These are phyloP conservation scores for Porogramme epimiltina DNA, from an alignment of 1,284 basidiomycete genomes.

Conservation along the genomic window DNA sequence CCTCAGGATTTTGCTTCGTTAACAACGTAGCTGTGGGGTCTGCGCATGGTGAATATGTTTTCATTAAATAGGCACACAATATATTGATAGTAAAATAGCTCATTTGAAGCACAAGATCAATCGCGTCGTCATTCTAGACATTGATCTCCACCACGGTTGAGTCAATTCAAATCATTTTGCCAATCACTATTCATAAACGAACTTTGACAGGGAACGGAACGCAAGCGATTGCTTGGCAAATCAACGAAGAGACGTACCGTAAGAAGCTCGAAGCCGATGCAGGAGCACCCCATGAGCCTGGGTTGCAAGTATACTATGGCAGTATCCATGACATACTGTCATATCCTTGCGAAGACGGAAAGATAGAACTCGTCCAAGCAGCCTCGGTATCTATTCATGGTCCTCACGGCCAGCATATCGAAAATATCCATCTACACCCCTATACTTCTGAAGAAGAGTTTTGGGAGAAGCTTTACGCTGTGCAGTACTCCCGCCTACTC, in stretches of 20 bases:
- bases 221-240: conserved; percentile 88
- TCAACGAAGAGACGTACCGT: conserved; percentile 86
- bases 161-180: background rate
- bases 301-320: conserved; percentile 82
- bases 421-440: conserved; percentile 87
- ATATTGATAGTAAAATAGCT: conserved; percentile 44
- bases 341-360: conserved; percentile 94
- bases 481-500: conserved; percentile 73
- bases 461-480: conserved; percentile 71
- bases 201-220: conserved; percentile 83
- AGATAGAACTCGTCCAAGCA: conserved; percentile 76
- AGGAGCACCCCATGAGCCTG: conserved; percentile 41
- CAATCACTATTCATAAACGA: background rate
- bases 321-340: conserved; percentile 91
- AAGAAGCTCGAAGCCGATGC: conserved; percentile 57
- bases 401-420: conserved; percentile 87
- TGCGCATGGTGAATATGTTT: conserved; percentile 71
- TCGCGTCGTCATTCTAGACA: conserved; percentile 87
- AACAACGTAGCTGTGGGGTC: conserved; percentile 93
- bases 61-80: background rate
- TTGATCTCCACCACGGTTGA: conserved; percentile 89
- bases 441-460: conserved; percentile 81
- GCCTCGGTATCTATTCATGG: conserved; percentile 83
- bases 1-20: conserved; percentile 92
- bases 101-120: conserved; percentile 81